Evolutionary conservation across 352 stramenopile species (phyloP).

Genomic region (Globisporangium mamillatum): DNA sequence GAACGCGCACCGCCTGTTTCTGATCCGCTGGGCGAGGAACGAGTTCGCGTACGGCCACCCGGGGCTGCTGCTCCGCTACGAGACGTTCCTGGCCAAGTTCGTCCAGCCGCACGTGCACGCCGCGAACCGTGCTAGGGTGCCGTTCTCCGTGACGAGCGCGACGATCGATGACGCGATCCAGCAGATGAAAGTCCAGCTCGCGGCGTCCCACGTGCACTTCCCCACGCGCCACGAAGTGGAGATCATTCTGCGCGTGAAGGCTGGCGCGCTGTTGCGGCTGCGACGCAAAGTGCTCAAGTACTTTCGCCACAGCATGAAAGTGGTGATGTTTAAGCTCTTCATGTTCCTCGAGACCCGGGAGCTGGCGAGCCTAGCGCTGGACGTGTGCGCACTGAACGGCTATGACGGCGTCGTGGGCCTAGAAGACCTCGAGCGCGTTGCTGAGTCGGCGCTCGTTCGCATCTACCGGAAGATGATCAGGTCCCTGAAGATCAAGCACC

Average conservation of each 20-base stretch:
- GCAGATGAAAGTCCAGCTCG: conserved; percentile 51
- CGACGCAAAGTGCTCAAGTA: conserved; percentile 42
- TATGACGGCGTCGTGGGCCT: conserved; percentile 31
- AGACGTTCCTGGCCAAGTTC: conserved; percentile 48
- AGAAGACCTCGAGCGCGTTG: conserved; percentile 30
- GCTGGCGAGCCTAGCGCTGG: conserved; percentile 38
- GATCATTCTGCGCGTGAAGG: conserved; percentile 37
- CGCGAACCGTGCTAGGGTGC: conserved; percentile 17
- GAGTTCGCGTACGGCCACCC: conserved; percentile 30
- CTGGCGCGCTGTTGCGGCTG: conserved; percentile 27
- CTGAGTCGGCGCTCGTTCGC: conserved; percentile 32
- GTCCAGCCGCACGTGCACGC: conserved; percentile 30
- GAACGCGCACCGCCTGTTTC: conserved; percentile 33
- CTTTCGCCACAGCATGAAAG: conserved; percentile 43
- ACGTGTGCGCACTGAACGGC: conserved; percentile 36
- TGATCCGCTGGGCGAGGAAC: conserved; percentile 36
- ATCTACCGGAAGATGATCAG: conserved; percentile 8
- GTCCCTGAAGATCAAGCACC: not conserved
- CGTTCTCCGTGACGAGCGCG: conserved; percentile 11
- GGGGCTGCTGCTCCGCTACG: conserved; percentile 54
- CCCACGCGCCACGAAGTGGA: conserved; percentile 34
- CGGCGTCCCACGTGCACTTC: conserved; percentile 46
- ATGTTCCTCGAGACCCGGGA: conserved; percentile 43
- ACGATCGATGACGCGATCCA: conserved; percentile 23
- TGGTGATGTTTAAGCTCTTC: conserved; percentile 27